phyloP scores from a whole-genome alignment of 2,329 filamentous ascomycete genomes.

The Calycina marina region DNA sequence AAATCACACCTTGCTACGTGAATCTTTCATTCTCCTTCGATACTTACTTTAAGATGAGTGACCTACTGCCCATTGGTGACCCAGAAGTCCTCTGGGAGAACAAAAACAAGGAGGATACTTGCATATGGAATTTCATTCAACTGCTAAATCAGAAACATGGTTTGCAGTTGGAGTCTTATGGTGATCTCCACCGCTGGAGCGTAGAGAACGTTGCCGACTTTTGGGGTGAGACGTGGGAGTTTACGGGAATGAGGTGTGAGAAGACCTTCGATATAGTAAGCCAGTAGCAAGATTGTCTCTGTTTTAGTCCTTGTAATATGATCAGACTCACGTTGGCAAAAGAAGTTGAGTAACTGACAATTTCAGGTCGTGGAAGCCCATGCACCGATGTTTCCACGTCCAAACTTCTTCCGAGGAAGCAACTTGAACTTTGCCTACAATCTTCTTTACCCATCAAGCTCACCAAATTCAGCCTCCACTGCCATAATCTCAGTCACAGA shows the following conservation, averaged over 20 bases:
- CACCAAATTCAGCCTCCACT: constrained; percentile 37
- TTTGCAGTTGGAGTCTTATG: constrained; percentile 49
- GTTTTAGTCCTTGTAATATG: too few relatives aligned
- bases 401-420: constrained; percentile 68
- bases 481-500: constrained; percentile 79
- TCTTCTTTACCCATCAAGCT: constrained; percentile 60
- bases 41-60: neutral
- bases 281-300: too few relatives aligned
- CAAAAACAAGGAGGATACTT: constrained; percentile 47
- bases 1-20: too few relatives aligned
- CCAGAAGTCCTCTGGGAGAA: constrained; percentile 55
- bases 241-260: constrained; percentile 54
- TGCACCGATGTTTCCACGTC: constrained; percentile 70
- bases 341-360: too few relatives aligned
- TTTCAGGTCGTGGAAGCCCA: constrained; percentile 50
- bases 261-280: too few relatives aligned
- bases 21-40: too few relatives aligned
- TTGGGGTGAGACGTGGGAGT: constrained; percentile 78
- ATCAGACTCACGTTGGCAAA: too few relatives aligned
- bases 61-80: constrained; percentile 2
- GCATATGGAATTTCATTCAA: constrained; percentile 55
- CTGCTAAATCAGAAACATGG: constrained; percentile 53
- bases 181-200: constrained; percentile 75
- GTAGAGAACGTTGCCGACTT: constrained; percentile 60
- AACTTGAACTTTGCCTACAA: constrained; percentile 92